Evolutionary conservation across 768 basidiomycete genomes (phyloP).

Genomic region (Boletus reticulatus): DNA sequence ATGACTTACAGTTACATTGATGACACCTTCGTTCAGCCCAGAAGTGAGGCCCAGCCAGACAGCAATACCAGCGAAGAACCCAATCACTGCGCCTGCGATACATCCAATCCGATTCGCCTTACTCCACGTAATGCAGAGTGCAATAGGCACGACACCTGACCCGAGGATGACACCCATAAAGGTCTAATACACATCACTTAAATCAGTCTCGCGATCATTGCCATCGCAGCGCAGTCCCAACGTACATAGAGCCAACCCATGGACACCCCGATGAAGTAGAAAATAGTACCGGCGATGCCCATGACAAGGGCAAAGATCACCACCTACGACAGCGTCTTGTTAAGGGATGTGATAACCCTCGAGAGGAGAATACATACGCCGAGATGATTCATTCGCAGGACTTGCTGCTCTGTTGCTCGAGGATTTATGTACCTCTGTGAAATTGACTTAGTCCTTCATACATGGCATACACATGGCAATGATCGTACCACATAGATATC

Average conservation of each 20-base stretch:
- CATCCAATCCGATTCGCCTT: conserved; percentile 87
- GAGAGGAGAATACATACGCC: conserved; percentile 42
- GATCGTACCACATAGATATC: conserved; percentile 72
- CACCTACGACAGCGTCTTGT: conserved; percentile 42
- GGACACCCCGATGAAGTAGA: conserved; percentile 87
- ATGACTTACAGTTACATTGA: conserved; percentile 62
- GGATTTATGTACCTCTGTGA: conserved; percentile 76
- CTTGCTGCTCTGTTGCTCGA: conserved; percentile 68
- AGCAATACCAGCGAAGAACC: conserved; percentile 66
- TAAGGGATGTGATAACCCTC: not conserved
- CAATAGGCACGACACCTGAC: conserved; percentile 84
- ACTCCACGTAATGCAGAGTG: conserved; percentile 80
- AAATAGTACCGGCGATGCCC: conserved; percentile 80
- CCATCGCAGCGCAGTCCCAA: conserved; percentile 7
- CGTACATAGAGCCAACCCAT: conserved; percentile 92
- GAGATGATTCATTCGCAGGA: conserved; percentile 64
- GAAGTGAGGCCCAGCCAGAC: conserved; percentile 87
- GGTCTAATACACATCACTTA: conserved; percentile 42
- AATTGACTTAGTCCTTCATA: not conserved
- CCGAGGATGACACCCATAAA: conserved; percentile 90
- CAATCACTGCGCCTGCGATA: conserved; percentile 66
- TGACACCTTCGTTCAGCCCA: conserved; percentile 60
- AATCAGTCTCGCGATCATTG: not conserved
- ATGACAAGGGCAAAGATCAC: conserved; percentile 71
- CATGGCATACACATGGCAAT: not conserved